phyloP scores from a whole-genome alignment of 2,329 filamentous ascomycete genomes.

The Parasarocladium wereldwijsianum region DNA sequence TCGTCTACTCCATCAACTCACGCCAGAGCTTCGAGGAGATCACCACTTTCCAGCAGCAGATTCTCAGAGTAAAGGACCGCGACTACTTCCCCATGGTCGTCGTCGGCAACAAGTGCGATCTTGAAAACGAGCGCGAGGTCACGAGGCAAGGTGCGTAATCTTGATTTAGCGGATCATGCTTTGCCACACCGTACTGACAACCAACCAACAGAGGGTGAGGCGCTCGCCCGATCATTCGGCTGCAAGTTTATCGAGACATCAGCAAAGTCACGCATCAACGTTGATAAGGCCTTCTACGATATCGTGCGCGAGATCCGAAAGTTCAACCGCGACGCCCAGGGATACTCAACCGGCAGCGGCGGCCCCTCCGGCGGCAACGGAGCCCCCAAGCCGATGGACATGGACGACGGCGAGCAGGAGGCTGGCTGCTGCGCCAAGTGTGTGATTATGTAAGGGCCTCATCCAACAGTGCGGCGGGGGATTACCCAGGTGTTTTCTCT shows the following conservation, averaged over 20 bases:
- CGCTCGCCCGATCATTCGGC: constrained; percentile 70
- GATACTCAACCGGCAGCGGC: constrained; percentile 60
- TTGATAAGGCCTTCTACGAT: constrained; percentile 97
- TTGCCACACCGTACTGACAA: too few relatives aligned
- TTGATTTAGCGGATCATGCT: too few relatives aligned
- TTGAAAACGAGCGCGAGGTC: constrained; percentile 84
- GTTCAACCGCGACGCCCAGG: constrained; percentile 97
- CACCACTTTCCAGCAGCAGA: constrained; percentile 96
- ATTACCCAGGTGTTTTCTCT: too few relatives aligned
- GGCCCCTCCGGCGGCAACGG: constrained; percentile 45
- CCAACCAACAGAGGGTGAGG: constrained; percentile 68
- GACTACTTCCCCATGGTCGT: constrained; percentile 99
- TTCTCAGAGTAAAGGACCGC: constrained; percentile 96
- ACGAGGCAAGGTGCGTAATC: constrained; percentile 82
- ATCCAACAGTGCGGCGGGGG: too few relatives aligned
- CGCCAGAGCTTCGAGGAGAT: constrained; percentile 98
- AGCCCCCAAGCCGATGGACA: constrained; percentile 61
- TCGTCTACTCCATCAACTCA: constrained; percentile 97
- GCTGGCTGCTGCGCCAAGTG: constrained; percentile 76
- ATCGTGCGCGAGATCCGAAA: constrained; percentile 94
- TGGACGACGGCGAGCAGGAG: constrained; percentile 53
- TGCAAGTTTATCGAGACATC: constrained; percentile 99
- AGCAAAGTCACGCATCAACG: constrained; percentile 93
- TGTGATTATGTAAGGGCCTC: constrained; percentile 59
- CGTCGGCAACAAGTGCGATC: constrained; percentile 98